These are phyloP conservation scores for Pythium plurisporium DNA, from an alignment of 352 stramenopile genomes.

Conservation along the genomic window DNA sequence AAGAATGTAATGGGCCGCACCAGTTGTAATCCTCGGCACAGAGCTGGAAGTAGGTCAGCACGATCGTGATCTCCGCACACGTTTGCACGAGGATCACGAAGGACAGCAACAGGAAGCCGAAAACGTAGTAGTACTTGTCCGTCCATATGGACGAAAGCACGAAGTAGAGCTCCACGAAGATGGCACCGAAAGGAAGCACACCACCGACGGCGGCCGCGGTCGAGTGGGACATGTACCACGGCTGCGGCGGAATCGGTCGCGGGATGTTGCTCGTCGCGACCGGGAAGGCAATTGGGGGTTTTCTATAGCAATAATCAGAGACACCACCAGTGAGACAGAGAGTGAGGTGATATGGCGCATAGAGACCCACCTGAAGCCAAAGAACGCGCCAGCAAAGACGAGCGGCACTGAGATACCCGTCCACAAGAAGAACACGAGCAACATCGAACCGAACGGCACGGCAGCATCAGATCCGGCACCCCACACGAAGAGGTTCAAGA, in stretches of 20 bases:
- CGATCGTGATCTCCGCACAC: slow-evolving; percentile 98
- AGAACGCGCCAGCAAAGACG: slow-evolving; percentile 98
- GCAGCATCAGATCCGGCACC: slow-evolving; percentile 89
- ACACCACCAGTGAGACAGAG: neutral
- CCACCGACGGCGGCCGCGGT: slow-evolving; percentile 94
- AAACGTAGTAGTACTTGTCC: slow-evolving; percentile 99
- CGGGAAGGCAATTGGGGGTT: slow-evolving; percentile 92
- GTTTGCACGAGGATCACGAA: slow-evolving; percentile 98
- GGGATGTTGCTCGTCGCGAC: slow-evolving; percentile 98
- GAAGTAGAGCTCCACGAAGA: slow-evolving; percentile 99
- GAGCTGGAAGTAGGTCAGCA: slow-evolving; percentile 99
- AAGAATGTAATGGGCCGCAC: slow-evolving; percentile 48
- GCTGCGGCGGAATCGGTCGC: slow-evolving; percentile 96
- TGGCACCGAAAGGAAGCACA: slow-evolving; percentile 98
- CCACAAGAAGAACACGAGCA: slow-evolving; percentile 98
- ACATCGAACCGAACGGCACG: slow-evolving; percentile 96
- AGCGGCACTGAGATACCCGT: slow-evolving; percentile 98
- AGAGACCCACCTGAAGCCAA: slow-evolving; percentile 92
- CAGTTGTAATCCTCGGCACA: slow-evolving; percentile 99
- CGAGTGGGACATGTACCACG: slow-evolving; percentile 97
- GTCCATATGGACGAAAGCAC: slow-evolving; percentile 98
- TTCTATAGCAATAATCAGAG: slow-evolving; percentile 48
- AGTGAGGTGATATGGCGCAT: neutral
- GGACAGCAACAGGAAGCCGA: slow-evolving; percentile 98
- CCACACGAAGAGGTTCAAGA: slow-evolving; percentile 97